Conservation (phyloP, 768 basidiomycete genomes). For the Kwoniella sp. region DNA sequence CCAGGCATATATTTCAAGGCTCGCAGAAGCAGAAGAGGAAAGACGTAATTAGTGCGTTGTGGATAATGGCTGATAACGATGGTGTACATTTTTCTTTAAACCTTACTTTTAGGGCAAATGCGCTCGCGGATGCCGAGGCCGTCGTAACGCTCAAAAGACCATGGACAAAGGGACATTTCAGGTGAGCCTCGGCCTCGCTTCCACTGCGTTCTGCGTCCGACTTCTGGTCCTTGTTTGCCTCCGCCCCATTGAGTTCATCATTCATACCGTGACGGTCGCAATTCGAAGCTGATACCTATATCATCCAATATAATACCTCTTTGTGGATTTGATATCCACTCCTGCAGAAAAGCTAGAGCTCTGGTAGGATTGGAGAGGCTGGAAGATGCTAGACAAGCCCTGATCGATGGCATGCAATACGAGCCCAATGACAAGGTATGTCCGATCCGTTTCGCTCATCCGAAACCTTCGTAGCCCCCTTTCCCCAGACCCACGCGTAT, state of each 20-base stretch:
- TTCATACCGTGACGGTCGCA: too few species aligned
- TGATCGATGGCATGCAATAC: constrained; percentile 80
- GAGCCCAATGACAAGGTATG: constrained; percentile 70
- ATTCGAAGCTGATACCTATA: neutral
- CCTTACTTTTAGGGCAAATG: constrained; percentile 40
- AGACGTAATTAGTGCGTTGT: neutral
- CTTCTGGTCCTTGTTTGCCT: too few species aligned
- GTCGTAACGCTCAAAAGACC: constrained; percentile 79
- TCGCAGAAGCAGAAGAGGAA: neutral
- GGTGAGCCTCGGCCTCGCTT: constrained; percentile 54
- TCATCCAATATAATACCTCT: too few species aligned
- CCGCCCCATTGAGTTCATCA: neutral
- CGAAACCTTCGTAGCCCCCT: neutral
- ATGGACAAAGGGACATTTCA: constrained; percentile 96
- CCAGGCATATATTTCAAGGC: neutral
- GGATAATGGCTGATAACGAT: too few species aligned
- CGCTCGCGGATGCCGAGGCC: constrained; percentile 74
- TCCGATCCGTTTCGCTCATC: neutral
- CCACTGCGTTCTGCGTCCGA: too few species aligned
- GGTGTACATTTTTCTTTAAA: neutral
- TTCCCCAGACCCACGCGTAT: too few species aligned
- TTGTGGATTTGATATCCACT: neutral
- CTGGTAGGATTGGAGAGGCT: constrained; percentile 70
- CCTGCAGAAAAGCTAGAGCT: constrained; percentile 73
- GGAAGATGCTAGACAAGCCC: constrained; percentile 77